A percentile compares a stretch with the other conserved stretches of the same genome.
Evolutionary conservation across 108 stramenopile species (phyloP).

Genomic region (Ochromonas danica): DNA sequence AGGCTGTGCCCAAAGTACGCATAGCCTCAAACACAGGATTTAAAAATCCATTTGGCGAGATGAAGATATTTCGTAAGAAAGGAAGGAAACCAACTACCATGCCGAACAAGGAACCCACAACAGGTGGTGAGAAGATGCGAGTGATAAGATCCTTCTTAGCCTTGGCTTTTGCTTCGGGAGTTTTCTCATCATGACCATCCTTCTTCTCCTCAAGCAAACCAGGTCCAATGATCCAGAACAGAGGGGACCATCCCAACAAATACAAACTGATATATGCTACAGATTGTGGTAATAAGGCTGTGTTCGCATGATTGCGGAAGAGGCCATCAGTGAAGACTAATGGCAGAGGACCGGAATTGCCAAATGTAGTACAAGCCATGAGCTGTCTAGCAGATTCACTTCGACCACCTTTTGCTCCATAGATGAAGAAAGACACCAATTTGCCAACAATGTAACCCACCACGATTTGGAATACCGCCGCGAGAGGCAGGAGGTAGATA

Average conservation of each 20-base stretch:
- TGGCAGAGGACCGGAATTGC: slow-evolving; percentile 56
- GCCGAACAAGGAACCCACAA: background rate
- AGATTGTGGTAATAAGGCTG: slow-evolving; percentile 38
- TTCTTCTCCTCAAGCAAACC: slow-evolving; percentile 30
- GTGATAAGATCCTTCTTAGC: background rate
- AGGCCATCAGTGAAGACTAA: slow-evolving; percentile 51
- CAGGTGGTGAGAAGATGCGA: background rate
- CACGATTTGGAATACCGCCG: slow-evolving; percentile 45
- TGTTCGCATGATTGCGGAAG: slow-evolving; percentile 36
- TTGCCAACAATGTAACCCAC: slow-evolving; percentile 40
- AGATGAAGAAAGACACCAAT: slow-evolving; percentile 23
- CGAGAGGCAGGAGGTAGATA: slow-evolving; percentile 45
- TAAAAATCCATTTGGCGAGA: slow-evolving; percentile 37
- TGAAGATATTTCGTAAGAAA: background rate
- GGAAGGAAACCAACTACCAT: slow-evolving; percentile 33
- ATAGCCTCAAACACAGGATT: slow-evolving; percentile 44
- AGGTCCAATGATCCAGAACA: slow-evolving; percentile 50
- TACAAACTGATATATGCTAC: slow-evolving; percentile 55
- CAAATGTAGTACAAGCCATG: slow-evolving; percentile 49
- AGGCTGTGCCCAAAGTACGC: slow-evolving; percentile 44
- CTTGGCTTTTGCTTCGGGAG: background rate
- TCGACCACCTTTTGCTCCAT: slow-evolving; percentile 43
- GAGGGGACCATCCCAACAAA: slow-evolving; percentile 55
- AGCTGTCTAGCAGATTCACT: slow-evolving; percentile 41
- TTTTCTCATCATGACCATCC: slow-evolving; percentile 30